These are phyloP conservation scores for Xerocomus brunneocitrinus DNA, from an alignment of 768 basidiomycete species.

Conservation along the genomic window DNA sequence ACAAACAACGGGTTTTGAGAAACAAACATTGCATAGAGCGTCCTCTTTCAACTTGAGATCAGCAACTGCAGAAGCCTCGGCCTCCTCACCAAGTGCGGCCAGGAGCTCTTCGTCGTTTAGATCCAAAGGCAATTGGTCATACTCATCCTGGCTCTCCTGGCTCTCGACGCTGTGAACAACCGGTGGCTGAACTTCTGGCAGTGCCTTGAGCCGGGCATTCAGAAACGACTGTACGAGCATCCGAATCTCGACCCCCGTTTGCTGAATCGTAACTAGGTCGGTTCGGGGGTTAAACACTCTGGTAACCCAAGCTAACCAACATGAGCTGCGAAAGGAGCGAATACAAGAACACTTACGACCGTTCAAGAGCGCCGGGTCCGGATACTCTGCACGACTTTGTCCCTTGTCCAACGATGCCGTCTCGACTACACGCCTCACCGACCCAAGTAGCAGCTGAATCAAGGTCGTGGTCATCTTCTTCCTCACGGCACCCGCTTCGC, in stretches of 20 bases:
- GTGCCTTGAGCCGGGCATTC: conserved; percentile 44
- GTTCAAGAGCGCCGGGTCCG: conserved; percentile 56
- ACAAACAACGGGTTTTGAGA: background rate
- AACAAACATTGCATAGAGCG: conserved; percentile 45
- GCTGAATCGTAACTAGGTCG: conserved; percentile 37
- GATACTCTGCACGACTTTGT: conserved; percentile 42
- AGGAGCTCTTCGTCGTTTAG: conserved; percentile 56
- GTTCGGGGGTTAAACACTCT: conserved; percentile 44
- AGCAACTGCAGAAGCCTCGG: conserved; percentile 16
- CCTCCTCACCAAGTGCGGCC: conserved; percentile 46
- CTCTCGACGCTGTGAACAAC: conserved; percentile 33
- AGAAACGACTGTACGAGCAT: conserved; percentile 58
- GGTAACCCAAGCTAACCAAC: conserved; percentile 51
- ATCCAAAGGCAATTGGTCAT: conserved; percentile 54
- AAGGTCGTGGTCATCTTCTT: conserved; percentile 33
- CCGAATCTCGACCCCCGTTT: conserved; percentile 53
- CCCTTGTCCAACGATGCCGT: conserved; percentile 36
- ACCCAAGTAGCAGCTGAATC: conserved; percentile 52
- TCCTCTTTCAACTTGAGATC: conserved; percentile 42
- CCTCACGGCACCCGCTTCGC: conserved; percentile 17
- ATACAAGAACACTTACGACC: conserved; percentile 38
- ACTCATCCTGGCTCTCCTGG: conserved; percentile 79
- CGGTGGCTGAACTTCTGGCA: conserved; percentile 38
- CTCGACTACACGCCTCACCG: conserved; percentile 49
- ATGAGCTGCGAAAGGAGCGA: conserved; percentile 6